Evolutionary conservation across 2,329 filamentous ascomycete genomes (phyloP), one percentile per base, ranked within the genome.

Genomic region (Colletotrichum gloeosporioides): DNA sequence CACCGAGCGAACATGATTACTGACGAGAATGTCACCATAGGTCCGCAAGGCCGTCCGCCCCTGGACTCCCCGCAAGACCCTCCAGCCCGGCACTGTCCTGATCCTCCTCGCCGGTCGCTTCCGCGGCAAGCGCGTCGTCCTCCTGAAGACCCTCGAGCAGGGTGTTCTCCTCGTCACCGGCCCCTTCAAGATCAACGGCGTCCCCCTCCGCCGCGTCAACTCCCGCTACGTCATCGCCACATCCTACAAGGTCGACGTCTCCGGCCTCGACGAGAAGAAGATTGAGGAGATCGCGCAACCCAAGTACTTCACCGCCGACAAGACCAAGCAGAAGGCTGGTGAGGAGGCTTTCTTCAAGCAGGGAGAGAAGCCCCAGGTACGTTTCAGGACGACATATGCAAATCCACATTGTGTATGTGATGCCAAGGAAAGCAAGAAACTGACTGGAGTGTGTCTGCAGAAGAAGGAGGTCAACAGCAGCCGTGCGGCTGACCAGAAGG

Each of bases 301-400:
- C 84, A 95, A 95, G 89, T 99, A 99, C 95, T 99, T 99, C 92
- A 94, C 95, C 86, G 94, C 94, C 86, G 97, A 99, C 89, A 98
- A 98, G 93, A 87, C 91, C 84, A 93, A 96, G 89, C 95, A 98
- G 92, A 98, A 98, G 95, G 94, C 95, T 84, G 93, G 94, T 84
- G 96, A 99, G 93, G 96, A 98, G 88, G 95, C 96, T 87, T 99
- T 99, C 93, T 98, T 99, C 94, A 96, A 97, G 93, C 96, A 98
- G 92, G 92, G 96, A 88, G 96, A 98, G 94, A 98, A 98, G 93
- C 91, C 95, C 87, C 92, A 98, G 95, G 96, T 98, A 92, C 81
- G 95, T 80, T 63, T 18, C n/a, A 44, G 34, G 34, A 64, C 62
- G 5, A 32, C 16, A 16, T 18, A 15, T 13, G 57, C 15, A 5